Percentiles rank a stretch among this genome's conserved stretches.
Evolutionary conservation across 306 rosid genomes (phyloP).

Genomic region (Vigna trinervia): DNA sequence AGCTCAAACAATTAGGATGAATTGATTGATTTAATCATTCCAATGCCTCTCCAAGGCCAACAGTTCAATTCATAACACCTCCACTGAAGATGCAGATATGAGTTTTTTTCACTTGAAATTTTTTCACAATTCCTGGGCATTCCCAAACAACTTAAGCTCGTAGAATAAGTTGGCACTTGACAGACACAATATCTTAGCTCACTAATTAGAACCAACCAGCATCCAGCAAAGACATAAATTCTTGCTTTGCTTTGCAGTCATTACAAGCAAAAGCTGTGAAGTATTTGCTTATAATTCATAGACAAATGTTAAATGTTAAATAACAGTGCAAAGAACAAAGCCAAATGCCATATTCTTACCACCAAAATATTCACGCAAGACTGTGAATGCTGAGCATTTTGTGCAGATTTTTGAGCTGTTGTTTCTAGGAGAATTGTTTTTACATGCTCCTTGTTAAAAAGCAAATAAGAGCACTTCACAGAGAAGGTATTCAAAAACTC

Average conservation of each 20-base stretch:
- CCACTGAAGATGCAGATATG: not conserved
- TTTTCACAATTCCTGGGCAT: not conserved
- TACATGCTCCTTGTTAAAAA: constrained; percentile 94
- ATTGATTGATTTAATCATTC: not conserved
- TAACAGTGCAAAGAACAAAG: constrained; percentile 26
- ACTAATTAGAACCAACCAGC: constrained; percentile 21
- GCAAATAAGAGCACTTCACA: constrained; percentile 83
- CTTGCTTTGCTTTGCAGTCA: constrained; percentile 3
- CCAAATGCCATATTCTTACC: constrained; percentile 63
- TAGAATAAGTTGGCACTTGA: constrained; percentile 19
- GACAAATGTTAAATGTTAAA: constrained; percentile 19
- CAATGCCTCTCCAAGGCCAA: constrained; percentile 30
- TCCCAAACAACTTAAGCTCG: constrained; percentile 7
- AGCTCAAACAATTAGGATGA: constrained; percentile 23
- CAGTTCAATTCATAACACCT: not conserved
- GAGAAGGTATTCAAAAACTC: constrained; percentile 77
- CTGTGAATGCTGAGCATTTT: constrained; percentile 51
- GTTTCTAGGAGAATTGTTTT: constrained; percentile 76
- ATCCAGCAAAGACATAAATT: constrained; percentile 13
- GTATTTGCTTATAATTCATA: constrained; percentile 16
- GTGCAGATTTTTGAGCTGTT: constrained; percentile 63
- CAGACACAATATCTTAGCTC: constrained; percentile 19
- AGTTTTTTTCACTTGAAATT: constrained; percentile 20
- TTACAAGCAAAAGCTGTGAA: constrained; percentile 22
- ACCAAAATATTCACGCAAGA: constrained; percentile 84